phyloP scores from a whole-genome alignment of 192 early-diverging fungal species.

The Gigaspora rosea region DNA sequence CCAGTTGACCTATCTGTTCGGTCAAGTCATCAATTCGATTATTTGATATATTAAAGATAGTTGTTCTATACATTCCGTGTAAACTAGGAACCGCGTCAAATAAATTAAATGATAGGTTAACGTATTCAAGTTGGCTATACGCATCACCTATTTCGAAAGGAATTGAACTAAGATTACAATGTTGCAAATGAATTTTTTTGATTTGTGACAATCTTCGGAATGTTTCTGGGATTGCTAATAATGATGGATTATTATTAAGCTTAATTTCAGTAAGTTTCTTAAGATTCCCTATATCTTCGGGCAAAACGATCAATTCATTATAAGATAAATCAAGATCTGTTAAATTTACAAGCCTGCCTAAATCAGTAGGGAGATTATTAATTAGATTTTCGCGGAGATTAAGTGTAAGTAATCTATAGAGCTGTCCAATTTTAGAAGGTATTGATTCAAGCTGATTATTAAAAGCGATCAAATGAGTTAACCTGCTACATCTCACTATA shows the following conservation, averaged over 20 bases:
- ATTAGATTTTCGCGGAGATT: slow-evolving; percentile 55
- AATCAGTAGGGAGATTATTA: slow-evolving; percentile 40
- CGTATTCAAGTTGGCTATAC: slow-evolving; percentile 38
- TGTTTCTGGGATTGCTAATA: slow-evolving; percentile 38
- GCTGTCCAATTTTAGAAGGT: slow-evolving; percentile 47
- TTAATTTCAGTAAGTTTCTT: slow-evolving; percentile 46
- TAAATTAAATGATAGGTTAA: slow-evolving; percentile 44
- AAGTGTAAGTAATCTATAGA: slow-evolving; percentile 46
- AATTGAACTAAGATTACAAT: slow-evolving; percentile 43
- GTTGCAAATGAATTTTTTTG: slow-evolving; percentile 43
- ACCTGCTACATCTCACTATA: slow-evolving; percentile 40
- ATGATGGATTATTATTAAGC: slow-evolving; percentile 45
- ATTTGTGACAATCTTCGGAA: slow-evolving; percentile 36
- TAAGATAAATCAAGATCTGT: slow-evolving; percentile 56
- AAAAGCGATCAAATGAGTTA: slow-evolving; percentile 45
- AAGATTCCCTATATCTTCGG: slow-evolving; percentile 45
- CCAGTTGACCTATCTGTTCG: slow-evolving; percentile 40
- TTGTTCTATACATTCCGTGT: slow-evolving; percentile 43
- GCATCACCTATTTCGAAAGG: slow-evolving; percentile 43
- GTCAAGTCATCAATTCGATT: slow-evolving; percentile 43
- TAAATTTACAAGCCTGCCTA: slow-evolving; percentile 45
- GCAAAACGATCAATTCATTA: slow-evolving; percentile 49
- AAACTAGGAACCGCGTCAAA: slow-evolving; percentile 44
- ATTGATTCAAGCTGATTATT: slow-evolving; percentile 51
- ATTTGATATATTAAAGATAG: slow-evolving; percentile 44